Evolutionary conservation across 2,329 filamentous ascomycete species (phyloP).

Genomic region (Colletotrichum sp.): DNA sequence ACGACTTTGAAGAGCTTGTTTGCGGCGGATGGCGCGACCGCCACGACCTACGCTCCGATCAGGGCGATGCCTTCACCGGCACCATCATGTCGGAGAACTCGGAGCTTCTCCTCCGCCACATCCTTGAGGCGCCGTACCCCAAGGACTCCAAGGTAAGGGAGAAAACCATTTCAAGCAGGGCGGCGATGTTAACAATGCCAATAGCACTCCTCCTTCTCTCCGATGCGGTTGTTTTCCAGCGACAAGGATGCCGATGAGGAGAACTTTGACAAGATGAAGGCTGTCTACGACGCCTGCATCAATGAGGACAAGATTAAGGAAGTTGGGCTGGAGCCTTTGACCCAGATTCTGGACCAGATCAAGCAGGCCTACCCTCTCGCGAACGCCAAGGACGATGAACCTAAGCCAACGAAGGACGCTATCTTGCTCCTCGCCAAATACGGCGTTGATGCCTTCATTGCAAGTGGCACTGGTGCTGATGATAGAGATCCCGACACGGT

Average conservation of each 20-base stretch:
- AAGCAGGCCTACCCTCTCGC: not conserved
- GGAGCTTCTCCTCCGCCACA: constrained; percentile 63
- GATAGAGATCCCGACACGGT: constrained; percentile 44
- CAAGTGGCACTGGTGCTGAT: constrained; percentile 43
- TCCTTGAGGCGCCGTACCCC: constrained; percentile 65
- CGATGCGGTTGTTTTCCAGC: constrained; percentile 36
- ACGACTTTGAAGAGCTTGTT: constrained; percentile 71
- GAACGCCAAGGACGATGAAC: constrained; percentile 30
- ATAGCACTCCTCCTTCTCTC: constrained; percentile 56
- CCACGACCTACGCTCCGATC: constrained; percentile 70
- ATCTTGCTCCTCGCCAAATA: constrained; percentile 51
- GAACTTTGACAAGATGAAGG: constrained; percentile 71
- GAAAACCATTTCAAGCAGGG: constrained; percentile 15
- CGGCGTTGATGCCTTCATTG: constrained; percentile 44
- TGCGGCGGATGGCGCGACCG: constrained; percentile 70
- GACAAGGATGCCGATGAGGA: constrained; percentile 55
- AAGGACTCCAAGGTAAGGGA: constrained; percentile 37
- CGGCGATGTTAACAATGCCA: constrained; percentile 6
- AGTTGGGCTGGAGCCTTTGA: constrained; percentile 60
- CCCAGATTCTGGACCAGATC: constrained; percentile 55
- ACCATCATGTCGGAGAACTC: constrained; percentile 67
- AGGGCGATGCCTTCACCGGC: constrained; percentile 64
- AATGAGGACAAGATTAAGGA: constrained; percentile 63
- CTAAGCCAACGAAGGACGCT: constrained; percentile 40
- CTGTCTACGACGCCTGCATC: constrained; percentile 70